Percentiles rank a stretch among this genome's conserved stretches.
Evolutionary conservation across 257 asterid species (phyloP).

Genomic region (Voacanga thouarsii): DNA sequence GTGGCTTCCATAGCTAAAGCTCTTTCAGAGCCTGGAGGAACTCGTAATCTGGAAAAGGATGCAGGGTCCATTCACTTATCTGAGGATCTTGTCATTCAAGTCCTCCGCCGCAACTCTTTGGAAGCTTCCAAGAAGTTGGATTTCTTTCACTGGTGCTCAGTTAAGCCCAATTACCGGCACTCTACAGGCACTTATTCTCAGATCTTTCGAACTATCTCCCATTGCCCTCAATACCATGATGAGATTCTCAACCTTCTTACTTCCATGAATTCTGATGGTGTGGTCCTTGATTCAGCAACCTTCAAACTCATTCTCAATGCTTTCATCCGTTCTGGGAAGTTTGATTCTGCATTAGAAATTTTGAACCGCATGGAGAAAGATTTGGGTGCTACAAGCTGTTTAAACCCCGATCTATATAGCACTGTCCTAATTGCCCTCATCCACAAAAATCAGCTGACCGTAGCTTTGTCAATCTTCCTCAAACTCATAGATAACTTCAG

Average conservation of each 20-base stretch:
- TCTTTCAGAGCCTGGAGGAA: slow-evolving; percentile 62
- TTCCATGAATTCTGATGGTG: slow-evolving; percentile 52
- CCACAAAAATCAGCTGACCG: slow-evolving; percentile 53
- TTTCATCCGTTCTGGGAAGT: slow-evolving; percentile 61
- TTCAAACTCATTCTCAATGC: slow-evolving; percentile 67
- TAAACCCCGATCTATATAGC: slow-evolving; percentile 53
- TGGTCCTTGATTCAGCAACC: slow-evolving; percentile 54
- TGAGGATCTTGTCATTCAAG: slow-evolving; percentile 57
- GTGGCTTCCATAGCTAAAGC: slow-evolving; percentile 74
- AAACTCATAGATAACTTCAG: slow-evolving; percentile 53
- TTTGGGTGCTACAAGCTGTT: slow-evolving; percentile 31
- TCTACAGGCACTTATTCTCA: slow-evolving; percentile 55
- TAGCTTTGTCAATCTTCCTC: slow-evolving; percentile 66
- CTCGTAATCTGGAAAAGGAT: slow-evolving; percentile 43
- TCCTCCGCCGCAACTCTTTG: slow-evolving; percentile 60
- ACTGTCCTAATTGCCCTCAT: slow-evolving; percentile 75
- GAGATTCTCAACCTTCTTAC: slow-evolving; percentile 51
- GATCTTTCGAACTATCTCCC: slow-evolving; percentile 53
- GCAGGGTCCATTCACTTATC: slow-evolving; percentile 44
- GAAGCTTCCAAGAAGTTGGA: slow-evolving; percentile 51
- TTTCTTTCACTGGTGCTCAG: slow-evolving; percentile 75
- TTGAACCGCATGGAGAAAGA: slow-evolving; percentile 56
- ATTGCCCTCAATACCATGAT: slow-evolving; percentile 35
- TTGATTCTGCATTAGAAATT: slow-evolving; percentile 61
- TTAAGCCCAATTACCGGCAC: slow-evolving; percentile 63